A percentile compares a stretch with the other conserved stretches of the same genome.
Conservation (phyloP, 805 yeast species). For the Kuraishia cidri region DNA sequence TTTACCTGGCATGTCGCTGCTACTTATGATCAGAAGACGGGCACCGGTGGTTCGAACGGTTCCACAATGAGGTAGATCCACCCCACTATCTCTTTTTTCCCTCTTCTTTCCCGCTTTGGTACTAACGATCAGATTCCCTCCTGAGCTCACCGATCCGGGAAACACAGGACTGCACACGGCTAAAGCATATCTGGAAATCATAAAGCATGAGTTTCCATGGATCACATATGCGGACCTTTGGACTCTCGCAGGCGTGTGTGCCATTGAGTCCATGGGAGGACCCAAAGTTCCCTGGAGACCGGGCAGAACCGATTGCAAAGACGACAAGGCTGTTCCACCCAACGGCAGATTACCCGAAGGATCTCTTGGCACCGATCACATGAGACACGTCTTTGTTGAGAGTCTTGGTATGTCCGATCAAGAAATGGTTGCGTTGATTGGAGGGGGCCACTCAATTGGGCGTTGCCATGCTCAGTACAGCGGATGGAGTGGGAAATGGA, state of each 20-base stretch:
- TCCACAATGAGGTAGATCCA: constrained; percentile 46
- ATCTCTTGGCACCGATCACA: constrained; percentile 52
- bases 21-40: constrained; percentile 54
- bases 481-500: constrained; percentile 44
- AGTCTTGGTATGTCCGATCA: constrained; percentile 63
- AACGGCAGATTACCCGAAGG: constrained; percentile 76
- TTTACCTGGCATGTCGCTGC: constrained; percentile 86
- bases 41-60: constrained; percentile 60
- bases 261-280: constrained; percentile 72
- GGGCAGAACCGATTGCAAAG: constrained; percentile 60
- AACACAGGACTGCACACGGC: constrained; percentile 60
- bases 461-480: constrained; percentile 55
- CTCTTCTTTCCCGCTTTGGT: background rate
- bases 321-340: constrained; percentile 41
- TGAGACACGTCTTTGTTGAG: constrained; percentile 45
- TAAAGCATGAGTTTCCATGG: constrained; percentile 57
- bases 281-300: constrained; percentile 78
- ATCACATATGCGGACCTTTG: constrained; percentile 72
- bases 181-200: constrained; percentile 43
- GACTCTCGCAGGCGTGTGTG: constrained; percentile 72
- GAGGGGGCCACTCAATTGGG: constrained; percentile 75
- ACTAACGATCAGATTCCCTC: constrained; percentile 22
- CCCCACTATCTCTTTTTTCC: background rate
- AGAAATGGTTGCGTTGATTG: constrained; percentile 66
- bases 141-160: constrained; percentile 47